These are phyloP conservation scores for Fonsecaea pugnacius DNA, from an alignment of 2,329 filamentous ascomycete genomes.

Conservation along the genomic window DNA sequence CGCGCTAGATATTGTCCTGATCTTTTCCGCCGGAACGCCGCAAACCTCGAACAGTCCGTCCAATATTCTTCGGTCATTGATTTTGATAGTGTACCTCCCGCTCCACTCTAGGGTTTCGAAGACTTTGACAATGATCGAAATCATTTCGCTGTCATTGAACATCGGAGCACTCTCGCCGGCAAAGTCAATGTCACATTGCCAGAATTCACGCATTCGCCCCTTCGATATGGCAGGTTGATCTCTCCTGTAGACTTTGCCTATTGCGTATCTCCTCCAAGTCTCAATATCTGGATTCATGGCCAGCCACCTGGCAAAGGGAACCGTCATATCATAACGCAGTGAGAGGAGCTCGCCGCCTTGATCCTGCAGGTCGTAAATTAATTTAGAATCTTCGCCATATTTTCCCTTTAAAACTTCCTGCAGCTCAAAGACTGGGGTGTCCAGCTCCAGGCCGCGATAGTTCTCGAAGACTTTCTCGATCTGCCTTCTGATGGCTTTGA, in stretches of 20 bases:
- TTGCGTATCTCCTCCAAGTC: constrained; percentile 91
- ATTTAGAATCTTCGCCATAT: constrained; percentile 89
- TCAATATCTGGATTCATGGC: constrained; percentile 85
- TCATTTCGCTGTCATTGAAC: constrained; percentile 88
- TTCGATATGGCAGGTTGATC: constrained; percentile 87
- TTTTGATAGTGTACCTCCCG: constrained; percentile 80
- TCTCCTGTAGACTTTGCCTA: constrained; percentile 85
- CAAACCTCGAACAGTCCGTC: constrained; percentile 91
- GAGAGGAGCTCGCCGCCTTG: constrained; percentile 85
- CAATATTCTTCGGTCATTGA: constrained; percentile 93
- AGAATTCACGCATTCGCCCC: constrained; percentile 93
- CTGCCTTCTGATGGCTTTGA: constrained; percentile 76
- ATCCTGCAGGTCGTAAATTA: constrained; percentile 87
- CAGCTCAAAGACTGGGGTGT: constrained; percentile 83
- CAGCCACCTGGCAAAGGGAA: constrained; percentile 88
- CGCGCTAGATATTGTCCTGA: constrained; percentile 85
- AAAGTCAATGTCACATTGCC: constrained; percentile 97
- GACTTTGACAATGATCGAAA: constrained; percentile 82
- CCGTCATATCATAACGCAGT: constrained; percentile 83
- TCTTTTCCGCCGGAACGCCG: constrained; percentile 84
- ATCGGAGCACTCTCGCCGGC: constrained; percentile 79
- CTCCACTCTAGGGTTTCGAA: constrained; percentile 79
- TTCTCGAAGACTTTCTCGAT: constrained; percentile 81
- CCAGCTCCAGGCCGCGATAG: constrained; percentile 77
- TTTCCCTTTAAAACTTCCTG: constrained; percentile 85